These are phyloP conservation scores for Ganoderma resinaceum DNA, from an alignment of 1,284 basidiomycete species.

Conservation along the genomic window DNA sequence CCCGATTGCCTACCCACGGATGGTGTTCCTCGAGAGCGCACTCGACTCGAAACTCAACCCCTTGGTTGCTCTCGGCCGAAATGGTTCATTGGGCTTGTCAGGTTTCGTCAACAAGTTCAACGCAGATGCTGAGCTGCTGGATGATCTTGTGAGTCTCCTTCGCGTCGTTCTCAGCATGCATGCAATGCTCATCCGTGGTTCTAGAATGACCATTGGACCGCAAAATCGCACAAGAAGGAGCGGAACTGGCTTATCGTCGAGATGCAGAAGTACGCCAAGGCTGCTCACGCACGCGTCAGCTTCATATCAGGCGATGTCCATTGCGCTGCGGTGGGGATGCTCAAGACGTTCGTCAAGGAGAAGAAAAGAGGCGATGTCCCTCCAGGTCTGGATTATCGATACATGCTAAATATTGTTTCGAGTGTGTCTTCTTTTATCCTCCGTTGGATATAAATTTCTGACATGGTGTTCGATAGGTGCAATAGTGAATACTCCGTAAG, in stretches of 20 bases:
- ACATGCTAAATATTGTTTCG: slow-evolving; percentile 86
- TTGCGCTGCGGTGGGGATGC: slow-evolving; percentile 81
- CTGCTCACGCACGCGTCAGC: slow-evolving; percentile 72
- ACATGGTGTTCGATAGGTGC: slow-evolving; percentile 55
- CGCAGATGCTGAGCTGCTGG: slow-evolving; percentile 87
- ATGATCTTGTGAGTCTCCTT: slow-evolving; percentile 74
- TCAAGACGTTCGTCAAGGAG: slow-evolving; percentile 69
- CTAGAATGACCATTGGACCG: slow-evolving; percentile 91
- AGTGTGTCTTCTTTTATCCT: slow-evolving; percentile 51
- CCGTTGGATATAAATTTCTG: neutral
- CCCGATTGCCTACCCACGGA: slow-evolving; percentile 89
- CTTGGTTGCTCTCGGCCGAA: slow-evolving; percentile 72
- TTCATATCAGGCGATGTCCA: slow-evolving; percentile 95
- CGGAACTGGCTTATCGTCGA: slow-evolving; percentile 90
- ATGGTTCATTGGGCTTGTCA: slow-evolving; percentile 68
- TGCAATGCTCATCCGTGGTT: neutral
- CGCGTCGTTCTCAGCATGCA: neutral
- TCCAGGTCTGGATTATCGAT: slow-evolving; percentile 74
- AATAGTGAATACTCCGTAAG: slow-evolving; percentile 84
- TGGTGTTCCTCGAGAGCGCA: slow-evolving; percentile 87
- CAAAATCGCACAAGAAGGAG: slow-evolving; percentile 86
- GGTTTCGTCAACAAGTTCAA: slow-evolving; percentile 94
- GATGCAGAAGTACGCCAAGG: slow-evolving; percentile 73
- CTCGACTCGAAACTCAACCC: slow-evolving; percentile 87
- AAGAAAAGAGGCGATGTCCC: slow-evolving; percentile 55